Evolutionary conservation across 805 yeast genomes (phyloP).

Genomic region (Zygotorulaspora chibaensis): DNA sequence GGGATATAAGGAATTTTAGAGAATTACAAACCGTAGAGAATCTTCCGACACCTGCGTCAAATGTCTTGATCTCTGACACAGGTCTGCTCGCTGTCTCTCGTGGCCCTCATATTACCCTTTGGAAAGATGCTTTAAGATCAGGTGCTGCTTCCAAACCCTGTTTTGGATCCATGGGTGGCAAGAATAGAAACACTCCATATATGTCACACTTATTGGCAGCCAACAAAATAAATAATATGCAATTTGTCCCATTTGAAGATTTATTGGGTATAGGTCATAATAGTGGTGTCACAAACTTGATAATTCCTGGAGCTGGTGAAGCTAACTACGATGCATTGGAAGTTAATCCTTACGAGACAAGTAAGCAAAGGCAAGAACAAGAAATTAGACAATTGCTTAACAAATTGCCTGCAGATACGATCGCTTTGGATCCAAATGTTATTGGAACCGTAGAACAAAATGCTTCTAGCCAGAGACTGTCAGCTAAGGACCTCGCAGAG

Average conservation of each 20-base stretch:
- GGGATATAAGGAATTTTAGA: constrained; percentile 87
- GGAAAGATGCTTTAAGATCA: constrained; percentile 76
- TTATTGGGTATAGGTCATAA: constrained; percentile 85
- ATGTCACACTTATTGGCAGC: constrained; percentile 88
- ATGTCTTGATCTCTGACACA: constrained; percentile 77
- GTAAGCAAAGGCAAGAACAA: constrained; percentile 86
- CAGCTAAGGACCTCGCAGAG: constrained; percentile 53
- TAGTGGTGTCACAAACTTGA: constrained; percentile 72
- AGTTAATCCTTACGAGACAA: constrained; percentile 85
- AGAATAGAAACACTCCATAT: constrained; percentile 61
- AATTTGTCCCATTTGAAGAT: constrained; percentile 94
- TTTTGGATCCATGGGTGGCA: constrained; percentile 36
- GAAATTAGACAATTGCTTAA: constrained; percentile 84
- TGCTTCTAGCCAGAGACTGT: constrained; percentile 58
- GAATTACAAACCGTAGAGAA: constrained; percentile 58
- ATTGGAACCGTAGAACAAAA: constrained; percentile 81
- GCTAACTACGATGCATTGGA: constrained; percentile 95
- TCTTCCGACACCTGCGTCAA: constrained; percentile 79
- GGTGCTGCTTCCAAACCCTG: constrained; percentile 47
- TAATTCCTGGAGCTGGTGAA: constrained; percentile 96
- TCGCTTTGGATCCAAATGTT: constrained; percentile 79
- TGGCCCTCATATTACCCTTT: constrained; percentile 91
- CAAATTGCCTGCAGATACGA: constrained; percentile 89
- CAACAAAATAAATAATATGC: constrained; percentile 59
- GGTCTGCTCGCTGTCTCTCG: constrained; percentile 87